A percentile compares a stretch with the other conserved stretches of the same genome.
Evolutionary conservation across 202 grass and related monocot genomes (phyloP).

Genomic region (Thinopyrum obtusiflorum): DNA sequence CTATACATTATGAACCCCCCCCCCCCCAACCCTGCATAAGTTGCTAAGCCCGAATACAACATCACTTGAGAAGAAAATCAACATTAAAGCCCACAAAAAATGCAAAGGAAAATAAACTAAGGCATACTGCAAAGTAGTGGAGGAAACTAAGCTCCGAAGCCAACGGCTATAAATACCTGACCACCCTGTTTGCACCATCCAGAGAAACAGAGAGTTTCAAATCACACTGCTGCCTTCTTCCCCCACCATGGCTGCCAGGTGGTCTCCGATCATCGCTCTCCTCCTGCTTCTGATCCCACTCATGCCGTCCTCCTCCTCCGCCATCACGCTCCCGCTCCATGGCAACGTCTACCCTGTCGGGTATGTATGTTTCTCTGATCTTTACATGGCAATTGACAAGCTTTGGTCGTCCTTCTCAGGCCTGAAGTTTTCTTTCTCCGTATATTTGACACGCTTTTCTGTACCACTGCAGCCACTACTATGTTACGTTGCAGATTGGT

Average conservation of each 20-base stretch:
- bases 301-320: no score
- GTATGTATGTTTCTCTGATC: background rate
- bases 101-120: background rate
- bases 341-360: background rate
- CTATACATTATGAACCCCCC: background rate
- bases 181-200: background rate
- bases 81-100: background rate
- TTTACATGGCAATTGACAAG: background rate
- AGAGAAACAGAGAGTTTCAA: background rate
- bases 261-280: slow-evolving; percentile 6
- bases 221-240: background rate
- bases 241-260: background rate
- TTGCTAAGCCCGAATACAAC: background rate
- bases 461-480: background rate
- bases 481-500: background rate
- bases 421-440: background rate
- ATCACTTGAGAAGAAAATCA: background rate
- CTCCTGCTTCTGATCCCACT: background rate
- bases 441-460: slow-evolving; percentile 3
- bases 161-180: slow-evolving; percentile 1
- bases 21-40: background rate
- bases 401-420: background rate
- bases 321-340: background rate
- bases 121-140: background rate
- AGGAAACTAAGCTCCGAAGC: background rate